These are phyloP conservation scores for Pichia sp. DNA, from an alignment of 1,139 yeast species.

Conservation along the genomic window DNA sequence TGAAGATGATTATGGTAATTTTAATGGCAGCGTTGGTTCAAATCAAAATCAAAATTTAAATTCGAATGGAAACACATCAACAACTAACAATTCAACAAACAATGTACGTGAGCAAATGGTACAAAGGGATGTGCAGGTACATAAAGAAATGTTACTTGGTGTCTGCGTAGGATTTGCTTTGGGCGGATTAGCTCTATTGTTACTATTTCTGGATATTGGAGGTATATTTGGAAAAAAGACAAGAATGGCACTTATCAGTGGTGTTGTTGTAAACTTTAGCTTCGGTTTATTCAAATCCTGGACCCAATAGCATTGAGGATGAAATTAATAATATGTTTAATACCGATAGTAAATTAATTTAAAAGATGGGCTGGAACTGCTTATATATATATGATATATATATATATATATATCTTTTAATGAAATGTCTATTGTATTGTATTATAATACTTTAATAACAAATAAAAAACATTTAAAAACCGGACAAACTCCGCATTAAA, in stretches of 20 bases:
- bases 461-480: no score
- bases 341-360: background rate
- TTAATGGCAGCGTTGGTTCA: no score
- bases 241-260: conserved; percentile 57
- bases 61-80: no score
- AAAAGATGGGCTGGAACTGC: no score
- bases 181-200: conserved; percentile 55
- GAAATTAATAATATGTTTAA: no score
- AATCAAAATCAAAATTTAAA: no score
- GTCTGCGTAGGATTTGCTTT: conserved; percentile 56
- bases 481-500: no score
- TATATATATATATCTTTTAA: no score
- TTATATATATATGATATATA: no score
- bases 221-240: conserved; percentile 52
- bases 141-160: conserved; percentile 59
- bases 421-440: no score
- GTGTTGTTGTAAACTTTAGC: conserved; percentile 32
- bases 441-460: no score
- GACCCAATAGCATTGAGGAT: conserved; percentile 6
- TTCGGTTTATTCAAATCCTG: conserved; percentile 10
- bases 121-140: conserved; percentile 35
- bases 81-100: no score
- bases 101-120: conserved; percentile 11
- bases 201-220: conserved; percentile 49
- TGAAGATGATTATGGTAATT: conserved; percentile 3